These are phyloP conservation scores for Pythium oligandrum DNA, from an alignment of 352 stramenopile species.

Conservation along the genomic window DNA sequence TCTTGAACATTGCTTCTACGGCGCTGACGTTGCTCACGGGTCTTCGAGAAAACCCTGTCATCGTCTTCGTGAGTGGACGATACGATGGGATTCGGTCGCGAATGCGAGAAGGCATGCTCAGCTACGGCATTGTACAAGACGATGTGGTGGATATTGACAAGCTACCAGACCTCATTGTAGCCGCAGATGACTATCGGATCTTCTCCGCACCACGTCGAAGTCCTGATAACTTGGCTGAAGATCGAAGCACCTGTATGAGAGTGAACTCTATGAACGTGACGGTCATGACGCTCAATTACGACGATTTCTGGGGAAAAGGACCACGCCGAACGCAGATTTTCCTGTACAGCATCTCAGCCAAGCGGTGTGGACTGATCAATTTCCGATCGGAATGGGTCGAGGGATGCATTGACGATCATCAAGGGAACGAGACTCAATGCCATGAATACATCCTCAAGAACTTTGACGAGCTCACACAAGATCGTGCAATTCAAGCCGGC, in stretches of 20 bases:
- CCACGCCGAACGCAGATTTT: too few relatives aligned
- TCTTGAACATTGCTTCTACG: slow-evolving; percentile 11
- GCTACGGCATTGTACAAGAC: slow-evolving; percentile 19
- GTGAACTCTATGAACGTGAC: too few relatives aligned
- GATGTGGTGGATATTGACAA: slow-evolving; percentile 9
- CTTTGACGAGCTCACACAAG: slow-evolving; percentile 29
- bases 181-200: too few relatives aligned
- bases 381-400: slow-evolving; percentile 7
- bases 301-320: too few relatives aligned
- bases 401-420: slow-evolving; percentile 24
- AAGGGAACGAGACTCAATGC: slow-evolving; percentile 25
- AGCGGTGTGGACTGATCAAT: too few relatives aligned
- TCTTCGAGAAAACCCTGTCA: slow-evolving; percentile 17
- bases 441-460: slow-evolving; percentile 50
- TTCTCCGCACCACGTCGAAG: too few relatives aligned
- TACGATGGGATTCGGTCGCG: slow-evolving; percentile 16
- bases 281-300: too few relatives aligned
- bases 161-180: slow-evolving; percentile 24
- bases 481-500: slow-evolving; percentile 31
- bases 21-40: slow-evolving; percentile 15
- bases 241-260: too few relatives aligned
- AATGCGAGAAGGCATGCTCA: slow-evolving; percentile 17
- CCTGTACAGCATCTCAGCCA: too few relatives aligned
- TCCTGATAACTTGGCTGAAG: too few relatives aligned
- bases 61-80: slow-evolving; percentile 13